Evolutionary conservation across 1,139 yeast genomes (phyloP), one percentile per base, ranked within the genome.

Genomic region (Scheffersomyces titani): DNA sequence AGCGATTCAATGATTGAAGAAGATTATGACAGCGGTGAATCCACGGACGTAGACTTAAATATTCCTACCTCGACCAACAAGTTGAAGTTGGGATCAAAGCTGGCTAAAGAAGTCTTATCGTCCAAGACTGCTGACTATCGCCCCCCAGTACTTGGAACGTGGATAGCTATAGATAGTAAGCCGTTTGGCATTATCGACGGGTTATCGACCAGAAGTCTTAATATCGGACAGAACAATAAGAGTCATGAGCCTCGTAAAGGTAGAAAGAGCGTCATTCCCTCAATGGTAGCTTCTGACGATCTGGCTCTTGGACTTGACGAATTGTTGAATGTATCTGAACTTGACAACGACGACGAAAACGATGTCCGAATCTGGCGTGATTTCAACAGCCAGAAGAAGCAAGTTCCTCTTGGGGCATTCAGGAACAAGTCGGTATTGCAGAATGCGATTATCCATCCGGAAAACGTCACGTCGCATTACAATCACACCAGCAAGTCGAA

Each of bases 141-240:
- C 55, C 98, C 98, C 1, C 99, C 99, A 1, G 84, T 91, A 24
- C 77, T 94, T 57, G 98, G 98, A 0, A 89, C 97, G 1, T 94
- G 98, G 97, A 86, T 88, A 16, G 90, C 97, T 30, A 70, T 82
- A 5, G 90, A 87, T 58, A 83, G 84, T 54, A 87, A 91, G 64
- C 98, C 97, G 0, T 92, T 90, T 72, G 96, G 97, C 30, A 92
- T 94, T 58, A 93, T 94, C 65, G 98, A 94, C 70, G 98, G 99
- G 5, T 80, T 91, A 44, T 87, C 97, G 0, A 94, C 98, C 0
- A 80, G 97, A 56, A 88, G 96, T 1, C 77, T 92, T 56, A 73
- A 62, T 51, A 55, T 59, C 30, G 57, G 57, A 19, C 36, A 52
- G 6, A 50, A 19, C 24, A 49, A 36, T 4, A 59, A 59, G 60